These are phyloP conservation scores for Discostella stelligeroides DNA, from an alignment of 108 stramenopile species.

Conservation along the genomic window DNA sequence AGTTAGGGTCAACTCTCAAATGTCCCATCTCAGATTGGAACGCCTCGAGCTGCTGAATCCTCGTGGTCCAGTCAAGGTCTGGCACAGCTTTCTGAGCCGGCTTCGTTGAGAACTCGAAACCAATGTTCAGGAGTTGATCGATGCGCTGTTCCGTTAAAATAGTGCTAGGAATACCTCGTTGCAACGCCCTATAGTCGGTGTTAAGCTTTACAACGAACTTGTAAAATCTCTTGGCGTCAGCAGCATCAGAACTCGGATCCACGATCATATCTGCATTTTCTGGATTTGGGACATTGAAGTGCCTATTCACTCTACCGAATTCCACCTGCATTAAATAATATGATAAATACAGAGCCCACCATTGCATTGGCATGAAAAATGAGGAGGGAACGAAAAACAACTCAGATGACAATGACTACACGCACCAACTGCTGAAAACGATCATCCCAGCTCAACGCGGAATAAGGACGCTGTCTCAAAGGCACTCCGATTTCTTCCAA, in stretches of 20 bases:
- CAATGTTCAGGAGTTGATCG: constrained; percentile 12
- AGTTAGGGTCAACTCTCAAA: constrained; percentile 10
- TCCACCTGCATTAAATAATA: constrained; percentile 5
- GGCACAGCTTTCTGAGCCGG: constrained; percentile 11
- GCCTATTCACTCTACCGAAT: constrained; percentile 26
- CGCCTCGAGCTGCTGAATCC: constrained; percentile 18
- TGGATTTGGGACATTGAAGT: constrained; percentile 31
- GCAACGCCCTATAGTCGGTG: constrained; percentile 14
- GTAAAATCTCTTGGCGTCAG: constrained; percentile 26
- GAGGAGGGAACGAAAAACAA: neutral
- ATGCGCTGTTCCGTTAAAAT: constrained; percentile 26
- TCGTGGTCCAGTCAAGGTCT: constrained; percentile 6
- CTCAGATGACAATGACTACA: neutral
- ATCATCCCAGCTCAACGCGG: constrained; percentile 22
- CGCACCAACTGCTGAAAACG: constrained; percentile 20
- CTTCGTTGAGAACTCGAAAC: constrained; percentile 25
- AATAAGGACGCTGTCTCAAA: constrained; percentile 2
- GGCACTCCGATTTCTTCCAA: constrained; percentile 11
- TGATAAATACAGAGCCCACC: neutral
- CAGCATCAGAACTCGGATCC: constrained; percentile 19
- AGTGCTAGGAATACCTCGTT: constrained; percentile 11
- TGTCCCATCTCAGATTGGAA: constrained; percentile 17
- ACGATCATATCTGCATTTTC: neutral
- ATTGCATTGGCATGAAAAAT: neutral
- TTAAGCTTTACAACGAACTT: constrained; percentile 22